Evolutionary conservation across 1,139 yeast species (phyloP).

Genomic region (Sugiyamaella sp.): DNA sequence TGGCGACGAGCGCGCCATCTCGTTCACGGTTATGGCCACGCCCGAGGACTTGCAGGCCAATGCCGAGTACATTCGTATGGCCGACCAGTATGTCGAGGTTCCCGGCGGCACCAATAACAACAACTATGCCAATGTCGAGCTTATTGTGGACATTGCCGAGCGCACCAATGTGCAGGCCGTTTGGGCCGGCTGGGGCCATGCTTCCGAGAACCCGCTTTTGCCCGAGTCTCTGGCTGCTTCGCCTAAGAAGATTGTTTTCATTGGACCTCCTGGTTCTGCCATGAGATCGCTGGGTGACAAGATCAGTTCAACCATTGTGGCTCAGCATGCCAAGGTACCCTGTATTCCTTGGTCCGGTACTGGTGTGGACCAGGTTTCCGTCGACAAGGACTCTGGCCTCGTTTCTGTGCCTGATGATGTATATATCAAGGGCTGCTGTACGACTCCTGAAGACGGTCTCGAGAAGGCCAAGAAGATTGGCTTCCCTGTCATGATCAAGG

Average conservation of each 20-base stretch:
- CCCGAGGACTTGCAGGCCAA: conserved; percentile 97
- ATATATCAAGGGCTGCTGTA: conserved; percentile 86
- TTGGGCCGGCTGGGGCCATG: conserved; percentile 99
- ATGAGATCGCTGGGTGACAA: conserved; percentile 99
- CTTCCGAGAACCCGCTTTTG: conserved; percentile 92
- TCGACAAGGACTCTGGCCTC: conserved; percentile 69
- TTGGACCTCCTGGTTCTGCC: conserved; percentile 98
- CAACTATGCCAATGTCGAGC: conserved; percentile 96
- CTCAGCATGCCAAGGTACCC: conserved; percentile 97
- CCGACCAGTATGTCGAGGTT: conserved; percentile 96
- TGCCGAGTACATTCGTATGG: conserved; percentile 98
- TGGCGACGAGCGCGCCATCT: conserved; percentile 91
- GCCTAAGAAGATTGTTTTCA: conserved; percentile 83
- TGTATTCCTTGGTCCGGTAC: conserved; percentile 99
- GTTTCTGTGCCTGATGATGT: conserved; percentile 86
- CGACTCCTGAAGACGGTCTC: conserved; percentile 77
- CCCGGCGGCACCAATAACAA: conserved; percentile 99
- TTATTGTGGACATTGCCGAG: conserved; percentile 96
- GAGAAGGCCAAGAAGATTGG: conserved; percentile 81
- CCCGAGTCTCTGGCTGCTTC: conserved; percentile 94
- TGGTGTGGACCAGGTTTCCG: conserved; percentile 79
- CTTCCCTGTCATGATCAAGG: conserved; percentile 92
- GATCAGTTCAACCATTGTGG: conserved; percentile 95
- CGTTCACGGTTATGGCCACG: conserved; percentile 97
- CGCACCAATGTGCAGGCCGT: conserved; percentile 96